A percentile compares a stretch with the other conserved stretches of the same genome.
These are phyloP conservation scores for Hyphodiscus hymeniophilus DNA, from an alignment of 495 filamentous ascomycete species.

Conservation along the genomic window DNA sequence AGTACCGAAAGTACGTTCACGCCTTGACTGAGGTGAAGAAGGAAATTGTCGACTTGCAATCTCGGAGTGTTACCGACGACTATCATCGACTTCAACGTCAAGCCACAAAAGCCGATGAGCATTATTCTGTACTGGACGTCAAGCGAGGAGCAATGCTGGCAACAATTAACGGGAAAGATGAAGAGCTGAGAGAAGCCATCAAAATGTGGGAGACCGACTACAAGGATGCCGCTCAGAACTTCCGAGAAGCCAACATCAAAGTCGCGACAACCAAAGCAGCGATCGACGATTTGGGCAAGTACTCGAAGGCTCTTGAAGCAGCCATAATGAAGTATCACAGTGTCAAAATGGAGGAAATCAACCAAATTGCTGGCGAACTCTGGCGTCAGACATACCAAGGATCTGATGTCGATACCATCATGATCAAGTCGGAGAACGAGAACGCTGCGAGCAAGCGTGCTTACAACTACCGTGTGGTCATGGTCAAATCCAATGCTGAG, in stretches of 20 bases:
- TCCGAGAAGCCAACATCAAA: slow-evolving; percentile 80
- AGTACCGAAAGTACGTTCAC: slow-evolving; percentile 64
- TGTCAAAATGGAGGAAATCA: slow-evolving; percentile 98
- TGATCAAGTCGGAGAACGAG: slow-evolving; percentile 77
- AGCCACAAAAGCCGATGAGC: slow-evolving; percentile 49
- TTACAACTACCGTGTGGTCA: slow-evolving; percentile 97
- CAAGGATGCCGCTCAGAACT: slow-evolving; percentile 71
- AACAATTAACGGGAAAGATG: slow-evolving; percentile 71
- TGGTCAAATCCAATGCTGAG: slow-evolving; percentile 94
- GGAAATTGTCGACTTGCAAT: slow-evolving; percentile 71
- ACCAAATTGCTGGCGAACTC: slow-evolving; percentile 85
- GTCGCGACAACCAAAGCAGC: slow-evolving; percentile 90
- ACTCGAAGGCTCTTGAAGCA: slow-evolving; percentile 73
- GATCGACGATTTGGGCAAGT: slow-evolving; percentile 80
- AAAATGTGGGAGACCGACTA: slow-evolving; percentile 81
- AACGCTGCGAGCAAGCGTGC: slow-evolving; percentile 70
- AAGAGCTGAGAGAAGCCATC: slow-evolving; percentile 58
- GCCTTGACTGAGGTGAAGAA: slow-evolving; percentile 54
- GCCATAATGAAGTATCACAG: slow-evolving; percentile 96
- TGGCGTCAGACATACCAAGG: slow-evolving; percentile 97
- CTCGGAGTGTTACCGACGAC: slow-evolving; percentile 75
- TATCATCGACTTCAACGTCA: slow-evolving; percentile 64
- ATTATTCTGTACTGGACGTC: slow-evolving; percentile 49
- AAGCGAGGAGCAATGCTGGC: slow-evolving; percentile 51
- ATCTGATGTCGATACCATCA: slow-evolving; percentile 93